These are phyloP conservation scores for Cladosporium sp. DNA, from an alignment of 2,329 filamentous ascomycete genomes.

Conservation along the genomic window DNA sequence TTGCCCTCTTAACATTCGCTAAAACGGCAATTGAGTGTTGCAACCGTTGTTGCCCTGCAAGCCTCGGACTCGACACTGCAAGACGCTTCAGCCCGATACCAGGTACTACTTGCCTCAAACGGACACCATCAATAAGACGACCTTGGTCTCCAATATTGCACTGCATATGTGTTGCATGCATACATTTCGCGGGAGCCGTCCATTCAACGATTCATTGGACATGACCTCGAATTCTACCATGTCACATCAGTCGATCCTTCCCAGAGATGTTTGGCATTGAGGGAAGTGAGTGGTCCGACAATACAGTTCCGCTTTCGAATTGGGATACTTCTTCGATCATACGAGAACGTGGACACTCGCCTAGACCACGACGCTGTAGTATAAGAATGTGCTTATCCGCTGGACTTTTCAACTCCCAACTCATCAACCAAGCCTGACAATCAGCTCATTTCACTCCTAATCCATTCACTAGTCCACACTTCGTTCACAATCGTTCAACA, in stretches of 20 bases:
- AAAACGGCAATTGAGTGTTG: background rate
- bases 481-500: slow-evolving; percentile 6
- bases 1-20: no score
- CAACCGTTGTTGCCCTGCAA: background rate
- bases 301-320: background rate
- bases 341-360: background rate
- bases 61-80: background rate
- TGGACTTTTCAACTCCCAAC: background rate
- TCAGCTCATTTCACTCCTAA: background rate
- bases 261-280: background rate
- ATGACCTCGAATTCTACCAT: background rate
- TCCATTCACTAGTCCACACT: background rate
- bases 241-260: slow-evolving; percentile 12
- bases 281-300: background rate
- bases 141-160: slow-evolving; percentile 9
- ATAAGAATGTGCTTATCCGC: background rate
- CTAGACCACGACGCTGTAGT: background rate
- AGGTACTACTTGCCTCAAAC: background rate
- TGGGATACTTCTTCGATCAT: background rate
- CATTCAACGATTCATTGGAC: background rate
- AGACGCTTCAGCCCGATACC: background rate
- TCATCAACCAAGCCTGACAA: background rate
- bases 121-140: background rate
- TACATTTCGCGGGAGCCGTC: background rate
- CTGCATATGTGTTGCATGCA: slow-evolving; percentile 1